Base-by-base conservation (phyloP, 2,329 filamentous ascomycete species). In the Annulohypoxylon truncatum region DNA sequence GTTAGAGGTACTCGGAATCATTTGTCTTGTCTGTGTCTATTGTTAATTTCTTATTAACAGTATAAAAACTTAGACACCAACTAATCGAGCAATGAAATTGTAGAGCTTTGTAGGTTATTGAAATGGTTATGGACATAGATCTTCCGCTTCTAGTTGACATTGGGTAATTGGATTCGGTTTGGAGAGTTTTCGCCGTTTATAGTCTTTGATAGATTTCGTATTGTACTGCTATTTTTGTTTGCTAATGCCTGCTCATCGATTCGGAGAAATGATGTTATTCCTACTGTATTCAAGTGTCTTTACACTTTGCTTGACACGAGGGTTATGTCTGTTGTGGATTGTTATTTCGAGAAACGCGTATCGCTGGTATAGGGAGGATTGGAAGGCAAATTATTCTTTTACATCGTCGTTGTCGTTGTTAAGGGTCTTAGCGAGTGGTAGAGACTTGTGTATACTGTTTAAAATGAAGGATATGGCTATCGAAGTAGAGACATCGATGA, bases 371-470 rank as follows among this genome's bases (percentile, higher is more conserved):
- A 10, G 26, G 20, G 9, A 18, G 13, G 8, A 18, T 48, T 13
- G 24, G 26, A 4, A 26, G 13, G 15, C 18, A 42, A 10, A 10
- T 20, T 3, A 10, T 20, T 13, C 15, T 22, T 31, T 18, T 24
- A 26, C 12, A 15, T 52, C 15, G 35, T 51, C 33, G 5, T 55
- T 5, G 13, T 38, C 13, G 24, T 60, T 7, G 40, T 46, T 12
- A 38, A 8, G n/a, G 24, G 10, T 31, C 26, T 38, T 53, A 28
- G 51, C 5, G 4, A 26, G 9, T 40, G 15, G 44, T 53, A 31
- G 13, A n/a, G 13, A 29, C 8, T 38, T n/a, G 42, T 56, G 28
- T 53, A 31, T 57, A 51, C 18, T n/a, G 46, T 13, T 61, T 13
- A 38, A 40, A 48, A 48, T 9, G 28, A 13, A n/a, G 29, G 0